phyloP scores from a whole-genome alignment of 306 rosid genomes.

The Cucurbita maxima region DNA sequence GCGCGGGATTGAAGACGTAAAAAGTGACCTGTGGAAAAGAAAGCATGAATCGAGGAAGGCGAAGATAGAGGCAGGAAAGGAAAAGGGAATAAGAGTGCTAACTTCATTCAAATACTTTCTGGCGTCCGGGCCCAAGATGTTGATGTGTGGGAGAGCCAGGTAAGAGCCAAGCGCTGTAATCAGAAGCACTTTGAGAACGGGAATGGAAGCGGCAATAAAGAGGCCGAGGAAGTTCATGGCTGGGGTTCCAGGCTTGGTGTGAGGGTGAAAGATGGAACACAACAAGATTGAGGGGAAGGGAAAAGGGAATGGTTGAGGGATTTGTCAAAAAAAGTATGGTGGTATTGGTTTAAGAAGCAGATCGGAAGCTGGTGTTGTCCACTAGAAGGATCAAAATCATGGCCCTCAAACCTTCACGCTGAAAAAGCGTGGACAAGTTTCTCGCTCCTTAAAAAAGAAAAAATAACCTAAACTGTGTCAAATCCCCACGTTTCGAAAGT shows the following conservation, averaged over 20 bases:
- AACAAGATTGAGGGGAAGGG: too few relatives aligned
- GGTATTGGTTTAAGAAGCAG: neutral
- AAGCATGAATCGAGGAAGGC: neutral
- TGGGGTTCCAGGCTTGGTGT: too few relatives aligned
- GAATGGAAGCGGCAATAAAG: constrained; percentile 36
- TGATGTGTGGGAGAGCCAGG: constrained; percentile 34
- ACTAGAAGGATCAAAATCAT: neutral
- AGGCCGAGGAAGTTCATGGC: constrained; percentile 23
- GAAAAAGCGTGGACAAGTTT: neutral
- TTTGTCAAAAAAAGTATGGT: too few relatives aligned
- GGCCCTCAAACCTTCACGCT: neutral
- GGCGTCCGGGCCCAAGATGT: constrained; percentile 26
- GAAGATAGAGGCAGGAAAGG: neutral
- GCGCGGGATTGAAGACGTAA: constrained; percentile 40
- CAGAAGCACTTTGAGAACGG: constrained; percentile 40
- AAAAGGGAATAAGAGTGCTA: neutral
- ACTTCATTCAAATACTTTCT: constrained; percentile 37
- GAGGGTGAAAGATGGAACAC: too few relatives aligned
- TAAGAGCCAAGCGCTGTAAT: constrained; percentile 35
- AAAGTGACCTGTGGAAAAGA: constrained; percentile 21
- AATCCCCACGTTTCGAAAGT: too few relatives aligned
- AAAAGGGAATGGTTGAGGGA: too few relatives aligned
- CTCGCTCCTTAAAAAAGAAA: too few relatives aligned
- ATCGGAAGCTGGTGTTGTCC: neutral
- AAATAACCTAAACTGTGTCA: too few relatives aligned